Conservation (phyloP, 2,329 filamentous ascomycete species). For the Endoconidiophora laricicola region DNA sequence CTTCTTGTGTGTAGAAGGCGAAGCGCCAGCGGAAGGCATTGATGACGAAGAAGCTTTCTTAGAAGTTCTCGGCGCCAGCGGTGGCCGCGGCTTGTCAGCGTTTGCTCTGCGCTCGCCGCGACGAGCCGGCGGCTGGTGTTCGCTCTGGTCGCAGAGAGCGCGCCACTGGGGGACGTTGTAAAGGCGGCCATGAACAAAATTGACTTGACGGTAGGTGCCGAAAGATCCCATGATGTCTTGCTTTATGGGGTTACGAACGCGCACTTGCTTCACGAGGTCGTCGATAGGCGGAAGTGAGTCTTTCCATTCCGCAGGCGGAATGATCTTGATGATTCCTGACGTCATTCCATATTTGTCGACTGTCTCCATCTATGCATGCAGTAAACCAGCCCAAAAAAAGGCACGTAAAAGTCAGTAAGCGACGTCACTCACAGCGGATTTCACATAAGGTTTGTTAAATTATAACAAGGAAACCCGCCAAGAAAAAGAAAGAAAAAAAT, state of each 20-base stretch:
- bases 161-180: constrained; percentile 98
- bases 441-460: too few species aligned
- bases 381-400: too few species aligned
- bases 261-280: constrained; percentile 77
- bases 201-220: constrained; percentile 91
- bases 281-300: constrained; percentile 61
- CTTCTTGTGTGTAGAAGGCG: constrained; percentile 20
- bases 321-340: constrained; percentile 89
- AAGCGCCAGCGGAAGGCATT: constrained; percentile 1
- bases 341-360: constrained; percentile 94
- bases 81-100: constrained; percentile 25
- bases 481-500: not conserved
- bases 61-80: not conserved
- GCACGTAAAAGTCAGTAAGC: not conserved
- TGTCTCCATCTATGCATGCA: constrained; percentile 45
- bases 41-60: not conserved
- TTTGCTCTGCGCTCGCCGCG: constrained; percentile 64
- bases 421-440: constrained; percentile 1
- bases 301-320: constrained; percentile 88
- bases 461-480: not conserved
- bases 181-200: constrained; percentile 86
- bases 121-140: constrained; percentile 84
- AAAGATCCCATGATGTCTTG: constrained; percentile 95
- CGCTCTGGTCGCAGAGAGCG: constrained; percentile 78
- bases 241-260: constrained; percentile 91